These are phyloP conservation scores for Chlamydomonas asymmetrica DNA, from an alignment of 139 green algal species.

Conservation along the genomic window DNA sequence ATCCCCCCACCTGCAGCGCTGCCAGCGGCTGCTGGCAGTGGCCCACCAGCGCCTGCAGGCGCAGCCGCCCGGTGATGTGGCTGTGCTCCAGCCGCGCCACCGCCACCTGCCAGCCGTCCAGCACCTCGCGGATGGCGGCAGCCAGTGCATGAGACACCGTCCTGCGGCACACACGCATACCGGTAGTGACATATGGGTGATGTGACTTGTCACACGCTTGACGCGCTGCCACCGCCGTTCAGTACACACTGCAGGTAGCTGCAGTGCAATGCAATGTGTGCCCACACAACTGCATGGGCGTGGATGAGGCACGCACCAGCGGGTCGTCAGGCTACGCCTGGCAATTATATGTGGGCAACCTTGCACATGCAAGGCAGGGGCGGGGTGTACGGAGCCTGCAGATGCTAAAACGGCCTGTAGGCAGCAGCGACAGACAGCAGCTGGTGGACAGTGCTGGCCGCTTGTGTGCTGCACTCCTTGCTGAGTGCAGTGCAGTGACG, in stretches of 20 bases:
- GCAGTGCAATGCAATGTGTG: background rate
- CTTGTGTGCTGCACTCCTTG: background rate
- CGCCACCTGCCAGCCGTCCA: conserved; percentile 80
- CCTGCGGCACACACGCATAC: background rate
- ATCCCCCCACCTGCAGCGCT: too few relatives aligned
- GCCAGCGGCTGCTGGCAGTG: conserved; percentile 71
- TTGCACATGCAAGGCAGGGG: too few relatives aligned
- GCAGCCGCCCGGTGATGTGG: conserved; percentile 30
- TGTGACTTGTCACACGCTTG: background rate
- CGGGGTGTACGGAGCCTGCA: too few relatives aligned
- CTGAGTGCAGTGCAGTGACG: background rate
- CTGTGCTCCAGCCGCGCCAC: conserved; percentile 88
- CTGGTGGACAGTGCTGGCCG: too few relatives aligned
- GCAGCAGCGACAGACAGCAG: too few relatives aligned
- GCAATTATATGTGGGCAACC: too few relatives aligned
- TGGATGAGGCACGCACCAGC: background rate
- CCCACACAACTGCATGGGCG: background rate
- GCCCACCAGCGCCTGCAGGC: conserved; percentile 74
- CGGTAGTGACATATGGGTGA: background rate
- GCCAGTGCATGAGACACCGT: conserved; percentile 79
- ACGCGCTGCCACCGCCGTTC: too few relatives aligned
- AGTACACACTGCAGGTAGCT: background rate
- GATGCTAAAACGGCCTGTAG: too few relatives aligned
- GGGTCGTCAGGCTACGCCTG: background rate
- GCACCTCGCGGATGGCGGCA: conserved; percentile 66